Evolutionary conservation across 2,329 filamentous ascomycete genomes (phyloP), one percentile per base, ranked within the genome.

Genomic region (Beauveria varroae): DNA sequence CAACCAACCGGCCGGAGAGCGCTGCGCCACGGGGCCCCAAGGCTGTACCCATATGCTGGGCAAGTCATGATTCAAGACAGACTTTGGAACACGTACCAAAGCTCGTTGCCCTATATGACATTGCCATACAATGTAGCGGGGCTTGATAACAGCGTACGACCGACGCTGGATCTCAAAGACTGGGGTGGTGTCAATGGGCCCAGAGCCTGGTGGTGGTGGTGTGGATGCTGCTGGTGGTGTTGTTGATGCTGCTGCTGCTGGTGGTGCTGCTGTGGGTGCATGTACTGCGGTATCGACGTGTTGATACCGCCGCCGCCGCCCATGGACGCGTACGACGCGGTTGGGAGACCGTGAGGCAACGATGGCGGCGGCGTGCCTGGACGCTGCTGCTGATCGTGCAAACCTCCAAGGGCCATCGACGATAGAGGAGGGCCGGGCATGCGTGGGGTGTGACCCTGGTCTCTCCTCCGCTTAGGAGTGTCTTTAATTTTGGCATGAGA

Each of bases 401-500:
- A 79, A 26, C 72, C 70, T 69, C 80, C 81, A 49, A 78, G 73
- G 69, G 79, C 84, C 9, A 76, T 71, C 30, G 76, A 71, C 40
- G 75, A 73, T 28, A 74, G 75, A 47, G 77, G 68, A 49, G 70
- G 69, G 5, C 46, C 54, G 18, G 55, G 47, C 22, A 61, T 66
- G 62, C 78, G 49, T 20, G 18, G 75, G 5, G 74, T 76, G 66
- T 85, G 80, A 66, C 78, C 83, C 68, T 78, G 85, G 69, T 89
- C 86, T 51, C 87, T 81, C 59, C 85, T 80, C 56, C 86, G 81
- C 73, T 90, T 90, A 3, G 86, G 85, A 1, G 84, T 81, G 66
- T 90, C 87, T 70, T 88, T 89, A 70, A 87, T 81, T 72, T 90
- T 90, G 18, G 84, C 83, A 66, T 89, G 87, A 1, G 86, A 86